These are phyloP conservation scores for Candolleomyces aberdarensis DNA, from an alignment of 768 basidiomycete species.

Conservation along the genomic window DNA sequence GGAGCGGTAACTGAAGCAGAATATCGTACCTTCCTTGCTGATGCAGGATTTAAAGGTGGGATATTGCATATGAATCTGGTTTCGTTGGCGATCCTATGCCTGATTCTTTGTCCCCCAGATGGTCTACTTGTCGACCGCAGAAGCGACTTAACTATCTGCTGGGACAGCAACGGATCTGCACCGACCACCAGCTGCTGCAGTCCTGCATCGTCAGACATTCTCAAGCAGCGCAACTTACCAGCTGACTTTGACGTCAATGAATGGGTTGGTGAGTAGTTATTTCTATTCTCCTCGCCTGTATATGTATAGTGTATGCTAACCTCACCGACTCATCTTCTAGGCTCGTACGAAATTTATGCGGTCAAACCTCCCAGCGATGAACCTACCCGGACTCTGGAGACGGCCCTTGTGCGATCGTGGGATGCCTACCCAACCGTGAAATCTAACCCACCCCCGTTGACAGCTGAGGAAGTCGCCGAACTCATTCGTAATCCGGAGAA, in stretches of 20 bases:
- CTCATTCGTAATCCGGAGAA: slow-evolving; percentile 23
- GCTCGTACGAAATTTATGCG: slow-evolving; percentile 47
- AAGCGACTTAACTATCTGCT: slow-evolving; percentile 41
- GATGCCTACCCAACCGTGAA: slow-evolving; percentile 46
- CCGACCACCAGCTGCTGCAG: neutral
- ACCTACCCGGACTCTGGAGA: slow-evolving; percentile 10
- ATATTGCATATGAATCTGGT: neutral
- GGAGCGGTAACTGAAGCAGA: slow-evolving; percentile 40
- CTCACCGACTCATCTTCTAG: slow-evolving; percentile 18
- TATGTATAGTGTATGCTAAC: too few relatives aligned
- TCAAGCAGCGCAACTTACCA: slow-evolving; percentile 9
- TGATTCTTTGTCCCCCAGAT: slow-evolving; percentile 27
- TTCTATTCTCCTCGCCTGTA: neutral
- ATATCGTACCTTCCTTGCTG: slow-evolving; percentile 33
- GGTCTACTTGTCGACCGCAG: slow-evolving; percentile 34
- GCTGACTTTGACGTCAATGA: slow-evolving; percentile 37
- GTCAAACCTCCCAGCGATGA: slow-evolving; percentile 25
- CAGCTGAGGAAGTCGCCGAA: slow-evolving; percentile 35
- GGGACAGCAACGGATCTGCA: slow-evolving; percentile 5
- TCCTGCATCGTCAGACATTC: slow-evolving; percentile 15
- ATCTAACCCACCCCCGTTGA: slow-evolving; percentile 28
- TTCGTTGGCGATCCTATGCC: neutral
- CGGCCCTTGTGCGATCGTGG: slow-evolving; percentile 47
- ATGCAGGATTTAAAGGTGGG: slow-evolving; percentile 42
- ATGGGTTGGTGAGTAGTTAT: slow-evolving; percentile 37